Evolutionary conservation across 768 basidiomycete genomes (phyloP), one percentile per base, ranked within the genome.

Genomic region (Agrocybe praecox): DNA sequence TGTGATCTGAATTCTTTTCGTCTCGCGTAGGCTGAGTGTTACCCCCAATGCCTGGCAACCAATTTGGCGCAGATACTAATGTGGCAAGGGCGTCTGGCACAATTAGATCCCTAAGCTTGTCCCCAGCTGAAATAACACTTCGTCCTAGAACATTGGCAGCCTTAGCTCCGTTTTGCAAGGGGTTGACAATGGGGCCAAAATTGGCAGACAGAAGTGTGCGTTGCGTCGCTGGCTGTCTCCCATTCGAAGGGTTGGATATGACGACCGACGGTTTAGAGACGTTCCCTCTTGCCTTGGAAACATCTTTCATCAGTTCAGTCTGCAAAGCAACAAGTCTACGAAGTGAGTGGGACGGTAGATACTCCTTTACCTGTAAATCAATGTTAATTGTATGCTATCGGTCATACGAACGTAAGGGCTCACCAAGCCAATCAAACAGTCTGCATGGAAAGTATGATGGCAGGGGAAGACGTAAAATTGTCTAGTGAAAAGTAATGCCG

Each of bases 381-480:
- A 68, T 49, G 34, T 10, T 18, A 40, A 7, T 8, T 29, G 24
- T 11, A 7, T 17, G 12, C 12, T 6, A 21, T 34, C 15, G 8
- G 8, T 23, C 17, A 34, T 14, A 3, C 42, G 29, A 46, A 22
- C 26, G 48, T 24, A 56, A 26, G 21, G 43, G 76, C 93, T 68
- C 66, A 98, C 97, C 82, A 97, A 78, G 23, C 89, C 86, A 69
- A 99, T 95, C 52, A 98, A 78, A 75, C 97, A 98, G 69, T 99
- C 96, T 6, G 94, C 94, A 74, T 98, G 97, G 84, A 98, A 98
- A 15, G 87, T 85, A 70, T 99, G 97, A 65, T 95, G 93, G 72
- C 97, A 98, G 44, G 97, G 97, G 75, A 99, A 99, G 46, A 96
- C 94, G 72, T 99, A 99, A 71, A 98, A 98, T 67, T 98, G 96